Conservation (phyloP, 2,329 filamentous ascomycete genomes). For the Colletotrichum ledebouriae region DNA sequence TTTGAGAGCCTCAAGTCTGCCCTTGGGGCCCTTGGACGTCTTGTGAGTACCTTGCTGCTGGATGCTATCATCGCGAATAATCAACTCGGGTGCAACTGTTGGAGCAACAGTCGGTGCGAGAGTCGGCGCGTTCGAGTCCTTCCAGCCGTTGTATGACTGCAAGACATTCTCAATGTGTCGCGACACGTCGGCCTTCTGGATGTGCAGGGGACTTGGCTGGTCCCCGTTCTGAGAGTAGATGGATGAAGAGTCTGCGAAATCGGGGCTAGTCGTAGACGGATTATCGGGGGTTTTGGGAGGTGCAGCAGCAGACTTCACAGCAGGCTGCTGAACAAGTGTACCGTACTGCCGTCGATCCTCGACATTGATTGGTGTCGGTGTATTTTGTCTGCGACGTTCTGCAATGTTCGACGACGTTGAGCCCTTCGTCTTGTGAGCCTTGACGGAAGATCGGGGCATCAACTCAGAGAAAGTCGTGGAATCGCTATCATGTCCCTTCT, state of each 20-base stretch:
- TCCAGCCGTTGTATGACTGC: conserved; percentile 41
- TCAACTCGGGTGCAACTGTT: conserved; percentile 2
- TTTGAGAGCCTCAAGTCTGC: conserved; percentile 34
- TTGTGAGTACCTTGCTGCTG: background rate
- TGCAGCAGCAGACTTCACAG: conserved; percentile 44
- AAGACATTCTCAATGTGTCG: conserved; percentile 36
- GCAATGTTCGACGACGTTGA: conserved; percentile 37
- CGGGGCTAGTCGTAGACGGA: background rate
- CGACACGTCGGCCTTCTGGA: conserved; percentile 29
- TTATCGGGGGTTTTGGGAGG: conserved; percentile 39
- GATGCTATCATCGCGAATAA: background rate
- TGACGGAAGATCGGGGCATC: conserved; percentile 29
- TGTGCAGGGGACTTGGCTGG: conserved; percentile 19
- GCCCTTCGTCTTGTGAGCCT: conserved; percentile 28
- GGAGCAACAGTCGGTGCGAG: conserved; percentile 3
- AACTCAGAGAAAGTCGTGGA: conserved; percentile 39
- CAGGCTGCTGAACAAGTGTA: conserved; percentile 15
- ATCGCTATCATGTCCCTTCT: conserved; percentile 21
- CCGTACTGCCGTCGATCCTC: conserved; percentile 35
- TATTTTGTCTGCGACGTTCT: conserved; percentile 34
- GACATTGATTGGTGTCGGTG: conserved; percentile 26
- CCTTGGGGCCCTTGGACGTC: background rate
- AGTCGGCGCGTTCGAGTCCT: conserved; percentile 11
- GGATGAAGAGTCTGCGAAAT: conserved; percentile 37
- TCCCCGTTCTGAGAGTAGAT: conserved; percentile 39